phyloP scores from a whole-genome alignment of 768 basidiomycete genomes.

The Exidia glandulosa region DNA sequence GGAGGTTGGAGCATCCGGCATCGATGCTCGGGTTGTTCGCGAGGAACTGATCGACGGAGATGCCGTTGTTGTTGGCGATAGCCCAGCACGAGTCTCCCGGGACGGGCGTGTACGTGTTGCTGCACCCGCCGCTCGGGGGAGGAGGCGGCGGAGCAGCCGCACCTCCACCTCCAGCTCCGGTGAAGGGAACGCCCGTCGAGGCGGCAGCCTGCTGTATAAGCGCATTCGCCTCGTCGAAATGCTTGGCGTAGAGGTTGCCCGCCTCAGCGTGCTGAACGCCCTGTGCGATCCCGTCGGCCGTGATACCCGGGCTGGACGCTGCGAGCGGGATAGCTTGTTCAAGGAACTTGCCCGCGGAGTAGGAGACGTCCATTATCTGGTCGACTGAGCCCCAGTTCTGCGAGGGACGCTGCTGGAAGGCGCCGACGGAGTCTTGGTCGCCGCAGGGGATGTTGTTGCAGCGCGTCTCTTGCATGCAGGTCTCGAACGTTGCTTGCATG shows the following conservation, averaged over 20 bases:
- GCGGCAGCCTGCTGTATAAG: background rate
- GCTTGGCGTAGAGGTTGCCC: background rate
- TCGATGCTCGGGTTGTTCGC: constrained; percentile 59
- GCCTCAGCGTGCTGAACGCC: background rate
- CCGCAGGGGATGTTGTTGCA: background rate
- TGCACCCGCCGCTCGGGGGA: background rate
- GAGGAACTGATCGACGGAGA: constrained; percentile 35
- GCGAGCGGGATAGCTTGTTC: background rate
- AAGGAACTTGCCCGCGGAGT: background rate
- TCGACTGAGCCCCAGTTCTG: background rate
- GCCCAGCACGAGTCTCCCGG: constrained; percentile 39
- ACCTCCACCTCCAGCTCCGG: background rate
- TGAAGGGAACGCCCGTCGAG: no score
- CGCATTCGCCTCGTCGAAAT: background rate
- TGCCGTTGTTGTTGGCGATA: constrained; percentile 31
- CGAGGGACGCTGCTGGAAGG: background rate
- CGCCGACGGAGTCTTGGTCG: background rate
- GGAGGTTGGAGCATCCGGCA: background rate
- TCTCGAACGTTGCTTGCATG: background rate
- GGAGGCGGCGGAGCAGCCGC: background rate
- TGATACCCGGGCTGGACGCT: background rate
- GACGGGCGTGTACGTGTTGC: background rate
- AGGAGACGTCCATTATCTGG: background rate
- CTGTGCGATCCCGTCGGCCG: background rate
- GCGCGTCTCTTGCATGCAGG: background rate